Base-by-base conservation (phyloP, 192 early-diverging fungal genomes). In the Dimargaris cristalligena region DNA sequence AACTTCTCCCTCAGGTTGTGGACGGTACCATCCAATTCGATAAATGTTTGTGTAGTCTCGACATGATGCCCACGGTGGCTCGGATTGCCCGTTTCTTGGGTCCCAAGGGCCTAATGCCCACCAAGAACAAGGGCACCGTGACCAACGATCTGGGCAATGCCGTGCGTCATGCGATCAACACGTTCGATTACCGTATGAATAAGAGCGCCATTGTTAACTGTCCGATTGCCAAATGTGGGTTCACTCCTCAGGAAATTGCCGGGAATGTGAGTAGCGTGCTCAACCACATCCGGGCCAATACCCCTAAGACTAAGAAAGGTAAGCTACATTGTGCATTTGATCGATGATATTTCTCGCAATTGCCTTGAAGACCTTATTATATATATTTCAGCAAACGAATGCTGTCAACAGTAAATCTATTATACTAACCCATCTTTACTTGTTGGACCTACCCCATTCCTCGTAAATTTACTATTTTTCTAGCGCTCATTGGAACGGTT, bases 81-180 rank as follows among this genome's bases (percentile, higher is more conserved):
- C 87, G 84, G 65, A 84, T 97, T 67, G 94, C 91, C 6, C 80
- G 83, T 49, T 66, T 92, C 29, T 67, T 97, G 62, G 94, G 94
- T 60, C 94, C 94, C 29, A 90, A 89, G 66, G 90, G 90, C n/a
- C 73, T 97, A 59, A 95, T 97, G 94, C 94, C 94, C 26, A 92
- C 84, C 3, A 71, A 79, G 26, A 87, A 86, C 50, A 86, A 84
- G 64, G 85, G 85, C 48, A 92, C 89, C 23, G 90, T 91, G 2
- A 87, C 87, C 0, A 78, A 82, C 52, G 87, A 88, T 61, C 77
- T 95, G 34, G 62, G 74, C 0, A 73, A 67, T 6, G 74, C 79
- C 25, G 82, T 94, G 28, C 68, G 54, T 44, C 76, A 68, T 38
- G 69, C 89, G 31, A 78, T 78, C 54, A 81, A 80, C 32, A 71